These are phyloP conservation scores for Dittrichia graveolens DNA, from an alignment of 129 eudicot species.

Conservation along the genomic window DNA sequence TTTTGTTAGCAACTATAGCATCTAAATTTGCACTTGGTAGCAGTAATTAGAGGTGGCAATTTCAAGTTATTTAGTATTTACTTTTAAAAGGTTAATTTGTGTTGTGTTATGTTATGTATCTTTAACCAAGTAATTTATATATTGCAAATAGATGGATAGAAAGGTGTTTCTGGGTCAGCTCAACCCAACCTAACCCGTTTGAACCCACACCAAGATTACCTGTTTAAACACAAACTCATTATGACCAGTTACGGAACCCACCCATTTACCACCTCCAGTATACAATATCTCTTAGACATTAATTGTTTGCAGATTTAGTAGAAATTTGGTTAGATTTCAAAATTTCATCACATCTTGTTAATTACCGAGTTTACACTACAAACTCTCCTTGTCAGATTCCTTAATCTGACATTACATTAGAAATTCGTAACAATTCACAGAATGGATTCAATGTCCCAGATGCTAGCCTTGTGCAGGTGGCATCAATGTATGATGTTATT, in stretches of 20 bases:
- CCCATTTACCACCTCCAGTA: neutral
- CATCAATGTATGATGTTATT: constrained; percentile 83
- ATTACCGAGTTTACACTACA: constrained; percentile 1
- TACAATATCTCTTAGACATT: neutral
- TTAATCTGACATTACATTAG: constrained; percentile 70
- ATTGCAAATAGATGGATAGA: neutral
- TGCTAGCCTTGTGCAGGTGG: constrained; percentile 81
- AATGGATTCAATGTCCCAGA: constrained; percentile 94
- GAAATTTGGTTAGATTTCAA: neutral
- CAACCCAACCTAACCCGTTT: neutral
- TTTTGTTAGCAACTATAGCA: constrained; percentile 2
- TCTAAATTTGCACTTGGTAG: constrained; percentile 6
- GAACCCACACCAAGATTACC: neutral
- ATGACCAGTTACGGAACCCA: neutral
- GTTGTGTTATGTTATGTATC: neutral
- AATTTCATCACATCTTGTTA: neutral
- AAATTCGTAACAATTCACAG: constrained; percentile 92
- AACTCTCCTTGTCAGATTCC: constrained; percentile 32
- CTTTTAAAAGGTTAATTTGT: neutral
- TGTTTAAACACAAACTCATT: neutral
- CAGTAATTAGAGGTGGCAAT: neutral
- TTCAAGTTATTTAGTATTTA: neutral
- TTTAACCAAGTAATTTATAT: neutral
- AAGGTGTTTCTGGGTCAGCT: neutral
- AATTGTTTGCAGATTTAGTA: neutral